Evolutionary conservation across 345 rosid genomes (phyloP).

Genomic region (Lepidium didymum): DNA sequence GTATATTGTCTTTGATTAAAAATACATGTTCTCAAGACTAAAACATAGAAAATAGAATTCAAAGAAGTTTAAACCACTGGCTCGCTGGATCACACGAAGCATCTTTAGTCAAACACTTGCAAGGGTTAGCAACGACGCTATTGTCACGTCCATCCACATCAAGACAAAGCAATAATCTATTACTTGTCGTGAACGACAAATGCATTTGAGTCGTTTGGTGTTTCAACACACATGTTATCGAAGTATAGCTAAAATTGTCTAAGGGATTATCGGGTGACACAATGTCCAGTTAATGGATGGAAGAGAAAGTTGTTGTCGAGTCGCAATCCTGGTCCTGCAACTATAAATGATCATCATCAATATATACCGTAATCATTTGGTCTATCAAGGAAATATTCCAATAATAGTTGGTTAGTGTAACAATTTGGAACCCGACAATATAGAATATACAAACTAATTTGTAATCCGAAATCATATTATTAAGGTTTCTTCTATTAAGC

Average conservation of each 20-base stretch:
- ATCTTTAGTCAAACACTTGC: constrained; percentile 48
- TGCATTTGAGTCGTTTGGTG: constrained; percentile 59
- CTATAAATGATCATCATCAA: not conserved
- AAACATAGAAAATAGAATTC: not conserved
- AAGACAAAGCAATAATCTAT: constrained; percentile 46
- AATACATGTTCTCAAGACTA: not conserved
- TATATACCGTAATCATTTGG: too few species aligned
- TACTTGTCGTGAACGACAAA: constrained; percentile 33
- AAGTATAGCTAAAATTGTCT: constrained; percentile 32
- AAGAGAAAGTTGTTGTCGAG: constrained; percentile 50
- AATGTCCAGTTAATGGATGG: constrained; percentile 70
- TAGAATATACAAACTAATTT: too few species aligned
- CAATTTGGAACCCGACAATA: too few species aligned
- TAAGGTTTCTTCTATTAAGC: too few species aligned
- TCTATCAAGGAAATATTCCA: too few species aligned
- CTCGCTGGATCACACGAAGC: constrained; percentile 47
- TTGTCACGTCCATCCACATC: constrained; percentile 48
- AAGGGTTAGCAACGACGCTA: constrained; percentile 32
- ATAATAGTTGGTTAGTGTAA: too few species aligned
- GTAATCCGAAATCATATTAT: not conserved
- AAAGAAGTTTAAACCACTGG: constrained; percentile 63
- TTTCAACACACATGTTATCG: constrained; percentile 55
- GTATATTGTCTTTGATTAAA: not conserved
- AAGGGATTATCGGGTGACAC: constrained; percentile 27
- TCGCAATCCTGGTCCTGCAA: constrained; percentile 72